A percentile compares a stretch with the other conserved stretches of the same genome.
Conservation (phyloP, 1,284 basidiomycete genomes). For the Malassezia arunalokei region DNA sequence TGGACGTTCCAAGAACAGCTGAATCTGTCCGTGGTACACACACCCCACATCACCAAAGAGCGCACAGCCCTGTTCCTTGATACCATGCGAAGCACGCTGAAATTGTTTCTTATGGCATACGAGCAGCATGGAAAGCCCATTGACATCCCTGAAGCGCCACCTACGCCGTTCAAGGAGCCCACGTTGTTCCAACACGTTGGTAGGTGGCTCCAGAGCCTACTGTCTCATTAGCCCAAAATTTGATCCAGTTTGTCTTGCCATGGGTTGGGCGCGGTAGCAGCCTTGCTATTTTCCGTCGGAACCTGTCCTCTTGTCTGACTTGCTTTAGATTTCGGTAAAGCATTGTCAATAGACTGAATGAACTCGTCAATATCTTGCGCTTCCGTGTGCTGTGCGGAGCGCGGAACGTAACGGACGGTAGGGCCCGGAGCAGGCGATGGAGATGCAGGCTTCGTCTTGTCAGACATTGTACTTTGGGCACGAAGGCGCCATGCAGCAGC, state of each 20-base stretch:
- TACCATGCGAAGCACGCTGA: constrained; percentile 1
- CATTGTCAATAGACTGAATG: constrained; percentile 1
- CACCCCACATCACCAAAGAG: constrained; percentile 1
- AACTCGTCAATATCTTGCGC: constrained; percentile 13
- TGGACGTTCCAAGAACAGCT: constrained; percentile 4
- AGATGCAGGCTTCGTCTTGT: neutral
- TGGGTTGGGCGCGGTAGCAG: neutral
- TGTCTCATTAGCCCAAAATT: neutral
- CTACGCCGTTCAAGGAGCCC: neutral
- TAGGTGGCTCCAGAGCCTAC: neutral
- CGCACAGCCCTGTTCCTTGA: constrained; percentile 5
- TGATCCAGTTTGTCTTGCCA: constrained; percentile 8
- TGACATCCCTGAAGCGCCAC: neutral
- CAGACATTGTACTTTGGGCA: neutral
- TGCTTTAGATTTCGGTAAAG: neutral
- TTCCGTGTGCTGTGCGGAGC: neutral
- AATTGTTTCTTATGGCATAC: constrained; percentile 10
- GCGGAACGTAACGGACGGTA: constrained; percentile 2
- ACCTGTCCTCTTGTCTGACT: neutral
- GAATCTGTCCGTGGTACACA: constrained; percentile 12
- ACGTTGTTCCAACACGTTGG: neutral
- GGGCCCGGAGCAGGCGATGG: neutral
- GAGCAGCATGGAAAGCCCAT: constrained; percentile 4
- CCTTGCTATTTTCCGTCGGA: neutral
- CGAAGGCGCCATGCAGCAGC: neutral